Percentiles rank a stretch among this genome's conserved stretches.
phyloP scores from a whole-genome alignment of 2,329 filamentous ascomycete species.

The Canariomyces notabilis region DNA sequence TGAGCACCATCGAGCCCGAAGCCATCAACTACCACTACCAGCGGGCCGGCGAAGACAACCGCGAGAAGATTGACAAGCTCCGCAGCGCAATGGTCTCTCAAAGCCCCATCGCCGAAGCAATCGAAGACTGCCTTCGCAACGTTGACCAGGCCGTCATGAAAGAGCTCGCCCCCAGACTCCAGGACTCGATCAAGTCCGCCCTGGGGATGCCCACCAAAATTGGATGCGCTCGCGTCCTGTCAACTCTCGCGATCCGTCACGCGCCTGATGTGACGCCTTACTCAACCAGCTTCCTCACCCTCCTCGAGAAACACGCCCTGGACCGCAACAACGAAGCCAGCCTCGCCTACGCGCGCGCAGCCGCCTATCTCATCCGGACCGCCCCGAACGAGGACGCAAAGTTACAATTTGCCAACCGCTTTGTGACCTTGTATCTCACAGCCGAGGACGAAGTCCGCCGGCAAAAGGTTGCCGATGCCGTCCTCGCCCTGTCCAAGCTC shows the following conservation, averaged over 20 bases:
- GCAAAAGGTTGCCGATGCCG: constrained; percentile 74
- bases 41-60: constrained; percentile 78
- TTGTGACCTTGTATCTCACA: constrained; percentile 70
- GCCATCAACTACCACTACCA: constrained; percentile 90
- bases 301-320: constrained; percentile 75
- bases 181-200: constrained; percentile 75
- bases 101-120: constrained; percentile 87
- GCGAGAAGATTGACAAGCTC: constrained; percentile 85
- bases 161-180: constrained; percentile 64
- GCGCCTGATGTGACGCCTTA: constrained; percentile 69
- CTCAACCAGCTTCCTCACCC: constrained; percentile 67
- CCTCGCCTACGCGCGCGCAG: constrained; percentile 77
- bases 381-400: constrained; percentile 44
- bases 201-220: constrained; percentile 93
- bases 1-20: constrained; percentile 86
- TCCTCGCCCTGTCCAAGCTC: constrained; percentile 76
- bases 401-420: constrained; percentile 45
- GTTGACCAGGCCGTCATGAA: constrained; percentile 75
- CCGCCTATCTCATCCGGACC: constrained; percentile 74
- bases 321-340: constrained; percentile 94
- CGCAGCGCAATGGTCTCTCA: constrained; percentile 74
- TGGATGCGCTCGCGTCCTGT: constrained; percentile 78
- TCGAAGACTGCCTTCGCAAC: constrained; percentile 81
- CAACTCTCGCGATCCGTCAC: constrained; percentile 77
- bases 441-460: constrained; percentile 73